A percentile compares a stretch with the other conserved stretches of the same genome.
Evolutionary conservation across 2,329 filamentous ascomycete species (phyloP).

Genomic region (Fusarium algeriense): DNA sequence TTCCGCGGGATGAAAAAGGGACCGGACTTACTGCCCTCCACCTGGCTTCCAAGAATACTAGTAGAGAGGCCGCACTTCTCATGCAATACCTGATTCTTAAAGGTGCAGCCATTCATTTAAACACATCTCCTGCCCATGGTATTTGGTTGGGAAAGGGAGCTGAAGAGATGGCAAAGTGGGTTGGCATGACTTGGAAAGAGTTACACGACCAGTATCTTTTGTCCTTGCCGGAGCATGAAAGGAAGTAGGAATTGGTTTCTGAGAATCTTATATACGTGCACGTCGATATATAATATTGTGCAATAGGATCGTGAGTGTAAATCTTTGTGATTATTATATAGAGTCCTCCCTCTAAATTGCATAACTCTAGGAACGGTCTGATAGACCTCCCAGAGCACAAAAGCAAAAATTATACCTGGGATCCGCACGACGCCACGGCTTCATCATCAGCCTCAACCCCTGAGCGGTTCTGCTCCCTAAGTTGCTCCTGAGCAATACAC

Average conservation of each 20-base stretch:
- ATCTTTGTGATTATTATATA: too few relatives aligned
- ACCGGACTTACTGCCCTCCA: neutral
- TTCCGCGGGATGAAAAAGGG: neutral
- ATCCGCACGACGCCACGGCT: too few relatives aligned
- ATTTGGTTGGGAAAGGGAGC: neutral
- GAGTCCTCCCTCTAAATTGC: too few relatives aligned
- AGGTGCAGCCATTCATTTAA: fast-evolving
- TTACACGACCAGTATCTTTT: neutral
- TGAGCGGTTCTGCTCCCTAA: too few relatives aligned
- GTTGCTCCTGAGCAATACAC: too few relatives aligned
- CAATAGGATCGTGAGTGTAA: too few relatives aligned
- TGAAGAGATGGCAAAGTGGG: neutral
- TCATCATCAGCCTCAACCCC: too few relatives aligned
- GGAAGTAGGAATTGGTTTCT: neutral
- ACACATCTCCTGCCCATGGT: neutral
- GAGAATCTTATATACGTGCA: too few relatives aligned
- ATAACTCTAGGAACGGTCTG: too few relatives aligned
- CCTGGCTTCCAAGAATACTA: neutral
- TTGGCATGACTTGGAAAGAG: neutral
- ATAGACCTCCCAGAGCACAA: too few relatives aligned
- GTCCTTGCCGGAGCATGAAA: neutral
- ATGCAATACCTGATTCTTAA: neutral
- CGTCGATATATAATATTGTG: too few relatives aligned
- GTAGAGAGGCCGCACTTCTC: neutral
- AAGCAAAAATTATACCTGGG: too few relatives aligned